These are phyloP conservation scores for Aspergillus neoniger DNA, from an alignment of 2,329 filamentous ascomycete genomes.

Conservation along the genomic window DNA sequence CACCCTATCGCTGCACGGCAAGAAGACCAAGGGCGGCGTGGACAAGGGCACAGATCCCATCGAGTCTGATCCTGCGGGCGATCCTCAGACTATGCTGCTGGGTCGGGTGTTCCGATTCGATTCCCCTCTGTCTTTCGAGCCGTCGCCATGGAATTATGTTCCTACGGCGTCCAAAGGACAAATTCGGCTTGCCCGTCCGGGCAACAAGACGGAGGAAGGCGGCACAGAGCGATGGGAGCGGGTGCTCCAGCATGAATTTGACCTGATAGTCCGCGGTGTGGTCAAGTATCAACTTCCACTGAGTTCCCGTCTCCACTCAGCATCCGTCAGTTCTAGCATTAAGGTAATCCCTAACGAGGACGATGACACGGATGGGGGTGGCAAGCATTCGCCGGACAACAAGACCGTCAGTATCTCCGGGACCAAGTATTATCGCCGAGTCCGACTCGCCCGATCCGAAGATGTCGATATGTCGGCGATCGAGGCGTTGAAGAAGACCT, in stretches of 20 bases:
- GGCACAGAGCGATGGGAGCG: constrained; percentile 86
- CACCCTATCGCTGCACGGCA: constrained; percentile 14
- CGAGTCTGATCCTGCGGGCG: constrained; percentile 56
- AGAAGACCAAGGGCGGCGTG: constrained; percentile 37
- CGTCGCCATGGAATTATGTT: constrained; percentile 78
- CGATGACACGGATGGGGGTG: constrained; percentile 21
- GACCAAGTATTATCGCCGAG: constrained; percentile 9
- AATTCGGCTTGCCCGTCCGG: constrained; percentile 77
- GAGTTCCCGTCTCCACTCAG: constrained; percentile 56
- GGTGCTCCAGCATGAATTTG: constrained; percentile 88
- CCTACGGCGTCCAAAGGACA: constrained; percentile 75
- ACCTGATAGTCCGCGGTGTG: constrained; percentile 87
- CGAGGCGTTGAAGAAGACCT: constrained; percentile 13
- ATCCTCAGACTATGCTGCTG: constrained; percentile 83
- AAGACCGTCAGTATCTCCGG: constrained; percentile 30
- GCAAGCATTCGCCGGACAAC: constrained; percentile 26
- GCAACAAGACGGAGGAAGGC: constrained; percentile 80
- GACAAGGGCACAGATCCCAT: constrained; percentile 65
- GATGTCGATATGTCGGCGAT: constrained; percentile 15
- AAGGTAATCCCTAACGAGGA: constrained; percentile 41
- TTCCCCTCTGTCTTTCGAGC: constrained; percentile 83
- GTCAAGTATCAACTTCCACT: constrained; percentile 76
- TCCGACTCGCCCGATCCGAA: constrained; percentile 4
- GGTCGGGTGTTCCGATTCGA: constrained; percentile 86
- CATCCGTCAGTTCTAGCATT: constrained; percentile 47